Conservation (phyloP, 257 asterid genomes). For the Scutellaria minor region DNA sequence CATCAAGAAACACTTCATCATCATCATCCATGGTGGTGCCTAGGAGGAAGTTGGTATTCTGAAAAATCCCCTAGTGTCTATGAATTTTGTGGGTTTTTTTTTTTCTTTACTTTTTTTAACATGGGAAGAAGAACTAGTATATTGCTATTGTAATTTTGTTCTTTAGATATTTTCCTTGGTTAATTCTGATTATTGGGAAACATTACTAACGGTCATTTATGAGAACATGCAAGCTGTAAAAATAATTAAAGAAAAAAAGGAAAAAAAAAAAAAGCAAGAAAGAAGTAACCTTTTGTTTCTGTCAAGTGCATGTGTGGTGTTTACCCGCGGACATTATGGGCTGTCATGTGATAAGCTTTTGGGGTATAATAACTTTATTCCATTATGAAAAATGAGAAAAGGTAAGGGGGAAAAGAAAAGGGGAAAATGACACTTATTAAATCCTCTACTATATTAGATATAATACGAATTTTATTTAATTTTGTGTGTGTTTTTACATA, state of each 20-base stretch:
- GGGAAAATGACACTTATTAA: not conserved
- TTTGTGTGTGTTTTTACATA: too few species aligned
- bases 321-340: conserved; percentile 43
- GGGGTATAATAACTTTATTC: conserved; percentile 33
- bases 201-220: conserved; percentile 43
- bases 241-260: not conserved
- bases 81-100: conserved; percentile 27
- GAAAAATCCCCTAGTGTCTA: not conserved
- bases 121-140: not conserved
- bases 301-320: conserved; percentile 51
- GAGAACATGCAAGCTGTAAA: conserved; percentile 49
- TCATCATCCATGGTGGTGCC: conserved; percentile 40
- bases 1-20: conserved; percentile 43
- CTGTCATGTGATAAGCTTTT: conserved; percentile 39
- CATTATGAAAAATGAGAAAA: not conserved
- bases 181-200: conserved; percentile 39
- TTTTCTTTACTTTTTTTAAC: not conserved
- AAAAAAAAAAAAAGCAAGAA: conserved; percentile 13
- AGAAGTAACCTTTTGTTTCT: conserved; percentile 32
- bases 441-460: too few species aligned
- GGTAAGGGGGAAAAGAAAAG: not conserved
- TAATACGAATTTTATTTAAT: too few species aligned
- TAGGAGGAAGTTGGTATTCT: conserved; percentile 83
- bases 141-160: conserved; percentile 24
- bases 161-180: not conserved